Evolutionary conservation across 164 flowering plant species (phyloP).

Genomic region (Malania oleifera): DNA sequence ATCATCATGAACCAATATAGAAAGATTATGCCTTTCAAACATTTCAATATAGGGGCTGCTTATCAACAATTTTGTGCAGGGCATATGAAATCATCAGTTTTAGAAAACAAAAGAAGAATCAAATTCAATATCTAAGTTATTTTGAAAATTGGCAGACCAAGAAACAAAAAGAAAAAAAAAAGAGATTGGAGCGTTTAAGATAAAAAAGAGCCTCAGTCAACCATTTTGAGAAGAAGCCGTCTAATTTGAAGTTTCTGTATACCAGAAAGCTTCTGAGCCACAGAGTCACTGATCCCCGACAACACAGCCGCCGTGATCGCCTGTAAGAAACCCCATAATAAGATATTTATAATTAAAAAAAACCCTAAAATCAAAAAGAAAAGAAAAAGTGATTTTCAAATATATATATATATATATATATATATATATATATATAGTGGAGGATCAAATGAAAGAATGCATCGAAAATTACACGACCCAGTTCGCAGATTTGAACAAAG

Average conservation of each 20-base stretch:
- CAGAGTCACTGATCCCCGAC: conserved; percentile 74
- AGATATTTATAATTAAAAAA: too few relatives aligned
- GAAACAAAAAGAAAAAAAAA: background rate
- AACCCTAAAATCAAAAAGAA: background rate
- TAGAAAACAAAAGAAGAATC: background rate
- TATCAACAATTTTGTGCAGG: too few relatives aligned
- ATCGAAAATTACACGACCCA: too few relatives aligned
- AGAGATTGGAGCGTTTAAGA: background rate
- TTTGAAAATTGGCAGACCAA: background rate
- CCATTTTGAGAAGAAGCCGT: conserved; percentile 91
- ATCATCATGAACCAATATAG: too few relatives aligned
- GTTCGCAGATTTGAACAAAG: background rate
- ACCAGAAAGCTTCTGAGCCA: conserved; percentile 87
- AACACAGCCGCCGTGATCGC: conserved; percentile 81
- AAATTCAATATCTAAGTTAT: background rate
- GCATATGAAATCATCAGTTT: background rate
- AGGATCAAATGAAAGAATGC: too few relatives aligned
- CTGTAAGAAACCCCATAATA: conserved; percentile 27
- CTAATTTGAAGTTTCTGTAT: conserved; percentile 67
- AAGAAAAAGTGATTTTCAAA: too few relatives aligned
- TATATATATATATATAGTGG: too few relatives aligned
- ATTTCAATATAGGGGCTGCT: too few relatives aligned
- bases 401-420: too few relatives aligned
- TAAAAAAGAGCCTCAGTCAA: conserved; percentile 19
- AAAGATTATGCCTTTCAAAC: too few relatives aligned